phyloP scores from a whole-genome alignment of 306 rosid genomes.

The Vigna radiata region DNA sequence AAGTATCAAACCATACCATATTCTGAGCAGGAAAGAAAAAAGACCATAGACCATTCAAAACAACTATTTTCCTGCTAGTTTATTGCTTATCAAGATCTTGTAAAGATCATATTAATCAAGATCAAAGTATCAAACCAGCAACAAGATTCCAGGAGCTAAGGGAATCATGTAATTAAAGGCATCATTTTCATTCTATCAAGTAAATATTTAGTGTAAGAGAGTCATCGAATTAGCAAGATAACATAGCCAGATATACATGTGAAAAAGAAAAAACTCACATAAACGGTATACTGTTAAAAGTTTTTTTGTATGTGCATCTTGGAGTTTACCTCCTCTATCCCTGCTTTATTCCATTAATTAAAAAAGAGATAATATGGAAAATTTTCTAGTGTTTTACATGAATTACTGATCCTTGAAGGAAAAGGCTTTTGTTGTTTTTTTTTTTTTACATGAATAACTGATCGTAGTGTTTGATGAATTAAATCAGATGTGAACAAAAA shows the following conservation, averaged over 20 bases:
- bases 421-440: not conserved
- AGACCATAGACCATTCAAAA: conserved; percentile 4
- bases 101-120: not conserved
- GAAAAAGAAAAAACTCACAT: conserved; percentile 23
- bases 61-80: not conserved
- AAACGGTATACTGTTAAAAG: not conserved
- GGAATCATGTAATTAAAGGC: conserved; percentile 4
- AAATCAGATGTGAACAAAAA: conserved; percentile 18
- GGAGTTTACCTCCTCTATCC: not conserved
- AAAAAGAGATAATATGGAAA: not conserved
- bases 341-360: conserved; percentile 16
- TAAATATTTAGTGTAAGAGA: conserved; percentile 2
- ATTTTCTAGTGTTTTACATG: conserved; percentile 12
- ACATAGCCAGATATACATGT: conserved; percentile 2
- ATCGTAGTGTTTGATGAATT: conserved; percentile 14
- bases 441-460: conserved; percentile 7
- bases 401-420: conserved; percentile 3
- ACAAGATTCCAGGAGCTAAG: conserved; percentile 1
- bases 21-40: not conserved
- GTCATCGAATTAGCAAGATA: conserved; percentile 17
- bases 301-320: conserved; percentile 1
- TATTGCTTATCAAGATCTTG: conserved; percentile 8
- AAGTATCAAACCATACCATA: conserved; percentile 3
- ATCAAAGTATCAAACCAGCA: conserved; percentile 30
- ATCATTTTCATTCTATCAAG: not conserved